A percentile compares a stretch with the other conserved stretches of the same genome.
Evolutionary conservation across 495 filamentous ascomycete genomes (phyloP).

Genomic region (Annulohypoxylon stygium): DNA sequence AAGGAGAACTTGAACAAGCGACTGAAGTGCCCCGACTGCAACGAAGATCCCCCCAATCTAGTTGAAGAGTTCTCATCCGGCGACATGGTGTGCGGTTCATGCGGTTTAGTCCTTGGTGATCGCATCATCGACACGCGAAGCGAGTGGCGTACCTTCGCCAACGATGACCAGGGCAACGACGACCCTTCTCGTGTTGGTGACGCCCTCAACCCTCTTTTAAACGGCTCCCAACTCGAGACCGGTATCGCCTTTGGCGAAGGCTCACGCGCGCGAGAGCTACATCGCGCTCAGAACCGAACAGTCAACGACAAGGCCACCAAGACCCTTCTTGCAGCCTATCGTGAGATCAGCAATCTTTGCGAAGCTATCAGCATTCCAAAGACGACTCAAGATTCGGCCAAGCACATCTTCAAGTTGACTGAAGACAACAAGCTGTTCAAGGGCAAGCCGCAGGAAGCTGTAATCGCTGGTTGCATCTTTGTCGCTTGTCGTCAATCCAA

Average conservation of each 20-base stretch:
- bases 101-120: conserved; percentile 90
- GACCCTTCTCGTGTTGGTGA: conserved; percentile 99
- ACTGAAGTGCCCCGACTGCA: conserved; percentile 89
- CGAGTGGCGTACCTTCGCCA: conserved; percentile 98
- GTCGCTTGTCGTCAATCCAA: conserved; percentile 93
- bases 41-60: conserved; percentile 90
- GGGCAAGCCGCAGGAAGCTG: conserved; percentile 92
- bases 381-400: conserved; percentile 85
- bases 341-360: conserved; percentile 88
- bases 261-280: conserved; percentile 77
- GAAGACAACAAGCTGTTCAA: conserved; percentile 94
- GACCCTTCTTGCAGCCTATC: conserved; percentile 74
- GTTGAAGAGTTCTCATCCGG: conserved; percentile 91
- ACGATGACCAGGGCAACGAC: conserved; percentile 93
- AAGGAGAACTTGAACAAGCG: conserved; percentile 81
- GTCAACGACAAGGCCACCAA: conserved; percentile 90
- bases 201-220: conserved; percentile 84
- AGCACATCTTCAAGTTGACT: conserved; percentile 92
- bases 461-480: conserved; percentile 96
- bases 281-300: conserved; percentile 86
- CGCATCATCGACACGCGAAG: conserved; percentile 94
- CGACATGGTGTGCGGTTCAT: conserved; percentile 91
- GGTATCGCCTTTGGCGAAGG: conserved; percentile 85
- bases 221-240: conserved; percentile 93
- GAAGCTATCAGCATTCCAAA: conserved; percentile 85